Evolutionary conservation across 1,139 yeast species (phyloP).

Genomic region (Yamadazyma friedrichii): DNA sequence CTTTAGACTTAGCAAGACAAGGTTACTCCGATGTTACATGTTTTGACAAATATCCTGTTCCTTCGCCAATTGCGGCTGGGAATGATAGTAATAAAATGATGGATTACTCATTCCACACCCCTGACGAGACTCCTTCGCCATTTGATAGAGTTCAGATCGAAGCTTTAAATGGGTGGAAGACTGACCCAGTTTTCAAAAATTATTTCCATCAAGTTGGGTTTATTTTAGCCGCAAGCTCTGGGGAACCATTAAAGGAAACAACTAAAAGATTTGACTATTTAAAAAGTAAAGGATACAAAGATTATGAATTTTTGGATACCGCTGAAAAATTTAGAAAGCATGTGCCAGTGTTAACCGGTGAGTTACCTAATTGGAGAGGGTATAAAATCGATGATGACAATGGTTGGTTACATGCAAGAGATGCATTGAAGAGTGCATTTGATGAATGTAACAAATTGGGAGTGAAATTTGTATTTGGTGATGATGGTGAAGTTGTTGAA

Average conservation of each 20-base stretch:
- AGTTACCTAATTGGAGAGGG: constrained; percentile 10
- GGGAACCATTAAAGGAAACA: constrained; percentile 17
- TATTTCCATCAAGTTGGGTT: constrained; percentile 34
- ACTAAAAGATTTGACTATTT: constrained; percentile 22
- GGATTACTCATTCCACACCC: neutral
- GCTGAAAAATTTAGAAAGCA: constrained; percentile 7
- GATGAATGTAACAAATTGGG: constrained; percentile 21
- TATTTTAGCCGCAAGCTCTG: constrained; percentile 9
- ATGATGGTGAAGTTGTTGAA: constrained; percentile 16
- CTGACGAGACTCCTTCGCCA: neutral
- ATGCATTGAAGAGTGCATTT: constrained; percentile 23
- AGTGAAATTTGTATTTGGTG: constrained; percentile 28
- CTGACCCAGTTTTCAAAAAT: constrained; percentile 26
- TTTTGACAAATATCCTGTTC: constrained; percentile 40
- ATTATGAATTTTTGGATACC: constrained; percentile 12
- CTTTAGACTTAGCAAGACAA: constrained; percentile 16
- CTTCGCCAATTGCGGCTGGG: constrained; percentile 48
- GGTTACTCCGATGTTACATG: constrained; percentile 13
- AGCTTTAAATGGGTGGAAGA: constrained; percentile 36
- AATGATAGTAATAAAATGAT: constrained; percentile 47
- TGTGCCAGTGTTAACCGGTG: constrained; percentile 7
- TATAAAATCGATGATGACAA: constrained; percentile 20
- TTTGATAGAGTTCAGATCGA: constrained; percentile 34
- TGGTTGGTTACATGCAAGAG: constrained; percentile 30
- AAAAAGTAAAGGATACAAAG: neutral